phyloP scores from a whole-genome alignment of 331 rosid species.

The Malus hybrid region DNA sequence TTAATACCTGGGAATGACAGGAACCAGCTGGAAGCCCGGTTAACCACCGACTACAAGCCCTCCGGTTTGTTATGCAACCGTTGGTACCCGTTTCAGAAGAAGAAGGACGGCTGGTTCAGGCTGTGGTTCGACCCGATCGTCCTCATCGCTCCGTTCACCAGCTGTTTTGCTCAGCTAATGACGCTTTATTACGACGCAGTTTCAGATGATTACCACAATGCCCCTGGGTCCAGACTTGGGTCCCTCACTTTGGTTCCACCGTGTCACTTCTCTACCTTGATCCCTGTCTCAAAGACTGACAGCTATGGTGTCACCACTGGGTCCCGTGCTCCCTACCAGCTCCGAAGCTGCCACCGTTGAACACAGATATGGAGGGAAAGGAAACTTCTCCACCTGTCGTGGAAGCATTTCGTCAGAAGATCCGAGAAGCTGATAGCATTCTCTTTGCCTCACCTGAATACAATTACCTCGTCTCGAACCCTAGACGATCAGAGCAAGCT shows the following conservation, averaged over 20 bases:
- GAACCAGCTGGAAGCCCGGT: slow-evolving; percentile 74
- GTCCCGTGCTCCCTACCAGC: no score
- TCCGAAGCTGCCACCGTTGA: no score
- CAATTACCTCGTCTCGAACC: no score
- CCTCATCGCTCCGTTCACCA: slow-evolving; percentile 57
- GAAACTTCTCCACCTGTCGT: no score
- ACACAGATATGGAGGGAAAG: no score
- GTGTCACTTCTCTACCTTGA: slow-evolving; percentile 67
- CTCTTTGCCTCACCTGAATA: no score
- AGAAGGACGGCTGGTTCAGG: slow-evolving; percentile 70
- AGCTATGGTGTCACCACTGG: no score
- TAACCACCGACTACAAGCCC: slow-evolving; percentile 47
- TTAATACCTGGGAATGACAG: slow-evolving; percentile 84
- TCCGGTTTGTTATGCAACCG: slow-evolving; percentile 45
- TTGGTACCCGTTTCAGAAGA: slow-evolving; percentile 55
- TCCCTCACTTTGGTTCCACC: slow-evolving; percentile 65
- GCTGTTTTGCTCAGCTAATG: slow-evolving; percentile 81
- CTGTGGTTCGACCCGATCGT: slow-evolving; percentile 75
- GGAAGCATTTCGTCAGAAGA: no score
- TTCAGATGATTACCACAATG: slow-evolving; percentile 58
- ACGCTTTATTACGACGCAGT: slow-evolving; percentile 43
- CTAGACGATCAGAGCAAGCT: no score
- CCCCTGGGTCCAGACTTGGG: slow-evolving; percentile 68
- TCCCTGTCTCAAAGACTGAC: slow-evolving; percentile 71
- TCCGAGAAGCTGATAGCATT: no score